Conservation (phyloP, 208 protist species). For the Acanthamoeba castellanii region DNA sequence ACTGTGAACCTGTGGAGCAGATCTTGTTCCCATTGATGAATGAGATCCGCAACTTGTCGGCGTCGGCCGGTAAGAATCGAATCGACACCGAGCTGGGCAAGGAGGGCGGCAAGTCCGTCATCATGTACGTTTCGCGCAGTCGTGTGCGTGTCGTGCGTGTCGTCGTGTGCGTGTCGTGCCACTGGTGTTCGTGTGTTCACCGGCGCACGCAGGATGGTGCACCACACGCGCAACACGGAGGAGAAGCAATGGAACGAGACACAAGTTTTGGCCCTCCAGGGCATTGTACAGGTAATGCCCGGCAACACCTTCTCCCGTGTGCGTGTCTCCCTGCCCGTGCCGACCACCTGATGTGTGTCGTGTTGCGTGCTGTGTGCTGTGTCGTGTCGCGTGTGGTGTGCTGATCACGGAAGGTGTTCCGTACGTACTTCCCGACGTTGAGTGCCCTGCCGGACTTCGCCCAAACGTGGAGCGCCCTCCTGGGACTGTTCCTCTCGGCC, state of each 20-base stretch:
- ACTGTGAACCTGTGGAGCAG: background rate
- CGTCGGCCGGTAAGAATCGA: conserved; percentile 3
- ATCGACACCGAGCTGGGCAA: conserved; percentile 72
- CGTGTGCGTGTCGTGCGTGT: background rate
- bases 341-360: background rate
- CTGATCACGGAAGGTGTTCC: conserved; percentile 25
- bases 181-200: background rate
- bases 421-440: conserved; percentile 61
- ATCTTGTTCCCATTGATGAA: conserved; percentile 72
- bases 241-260: conserved; percentile 76
- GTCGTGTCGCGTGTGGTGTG: background rate
- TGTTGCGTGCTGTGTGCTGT: background rate
- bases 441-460: conserved; percentile 59
- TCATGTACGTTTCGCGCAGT: conserved; percentile 28
- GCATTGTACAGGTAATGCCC: conserved; percentile 63
- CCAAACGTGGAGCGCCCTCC: background rate
- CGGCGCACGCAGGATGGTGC: conserved; percentile 41
- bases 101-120: conserved; percentile 73
- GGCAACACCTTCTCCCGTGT: background rate
- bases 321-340: background rate
- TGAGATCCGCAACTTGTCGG: conserved; percentile 9
- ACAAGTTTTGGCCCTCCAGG: conserved; percentile 62
- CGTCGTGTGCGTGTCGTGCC: background rate
- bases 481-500: background rate
- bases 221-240: conserved; percentile 74